Conservation (phyloP, 129 eudicot species). For the Lactuca sativa region DNA sequence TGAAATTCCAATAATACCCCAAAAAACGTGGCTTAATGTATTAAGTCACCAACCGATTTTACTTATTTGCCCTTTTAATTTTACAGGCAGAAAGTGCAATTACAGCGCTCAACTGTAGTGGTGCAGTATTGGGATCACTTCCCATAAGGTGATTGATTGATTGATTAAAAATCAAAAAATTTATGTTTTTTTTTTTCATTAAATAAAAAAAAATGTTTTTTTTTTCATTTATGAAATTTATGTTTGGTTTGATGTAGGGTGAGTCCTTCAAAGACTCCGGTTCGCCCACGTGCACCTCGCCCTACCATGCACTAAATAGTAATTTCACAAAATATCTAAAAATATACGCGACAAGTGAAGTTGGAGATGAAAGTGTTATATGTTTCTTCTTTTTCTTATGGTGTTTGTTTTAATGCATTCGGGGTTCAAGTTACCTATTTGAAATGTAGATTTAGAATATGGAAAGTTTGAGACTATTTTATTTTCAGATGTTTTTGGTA, state of each 20-base stretch:
- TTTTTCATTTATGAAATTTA: not conserved
- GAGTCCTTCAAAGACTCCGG: conserved; percentile 95
- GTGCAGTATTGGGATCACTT: conserved; percentile 47
- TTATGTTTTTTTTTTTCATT: not conserved
- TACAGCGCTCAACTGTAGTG: conserved; percentile 55
- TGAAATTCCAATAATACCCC: too few relatives aligned
- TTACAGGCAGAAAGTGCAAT: conserved; percentile 64
- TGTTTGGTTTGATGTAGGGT: conserved; percentile 50
- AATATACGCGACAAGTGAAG: conserved; percentile 19
- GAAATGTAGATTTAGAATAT: conserved; percentile 45
- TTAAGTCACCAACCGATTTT: not conserved
- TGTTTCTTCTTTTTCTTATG: conserved; percentile 13
- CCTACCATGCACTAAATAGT: conserved; percentile 54
- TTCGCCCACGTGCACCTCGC: conserved; percentile 86
- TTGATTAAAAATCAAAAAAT: not conserved
- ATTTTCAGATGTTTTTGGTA: conserved; percentile 15
- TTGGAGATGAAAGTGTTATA: conserved; percentile 15
- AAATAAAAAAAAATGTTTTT: not conserved
- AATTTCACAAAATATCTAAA: conserved; percentile 25
- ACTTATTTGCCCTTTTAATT: not conserved
- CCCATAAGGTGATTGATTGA: conserved; percentile 43
- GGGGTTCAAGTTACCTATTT: conserved; percentile 38
- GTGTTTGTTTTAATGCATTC: conserved; percentile 35
- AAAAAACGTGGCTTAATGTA: too few relatives aligned
- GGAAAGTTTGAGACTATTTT: conserved; percentile 4